phyloP scores from a whole-genome alignment of 2,329 filamentous ascomycete genomes.

The Paraconiothyrium brasiliense region DNA sequence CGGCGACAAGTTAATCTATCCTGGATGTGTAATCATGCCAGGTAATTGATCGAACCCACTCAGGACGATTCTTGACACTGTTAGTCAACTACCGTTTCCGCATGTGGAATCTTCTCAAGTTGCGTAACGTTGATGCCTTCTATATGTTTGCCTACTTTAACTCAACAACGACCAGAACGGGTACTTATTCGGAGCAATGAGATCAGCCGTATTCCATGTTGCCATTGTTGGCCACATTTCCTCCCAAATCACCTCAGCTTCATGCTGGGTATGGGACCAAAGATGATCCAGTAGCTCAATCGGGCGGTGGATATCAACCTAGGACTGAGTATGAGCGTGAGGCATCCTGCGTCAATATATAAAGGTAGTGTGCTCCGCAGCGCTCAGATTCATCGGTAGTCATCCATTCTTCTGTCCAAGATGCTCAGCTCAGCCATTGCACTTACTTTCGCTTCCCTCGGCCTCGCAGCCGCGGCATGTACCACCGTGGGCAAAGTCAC shows the following conservation, averaged over 20 bases:
- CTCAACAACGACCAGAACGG: neutral
- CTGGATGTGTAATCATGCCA: constrained; percentile 1
- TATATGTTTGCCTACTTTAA: neutral
- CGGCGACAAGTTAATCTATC: neutral
- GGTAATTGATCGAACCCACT: neutral
- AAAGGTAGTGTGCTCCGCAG: neutral
- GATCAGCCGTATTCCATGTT: neutral
- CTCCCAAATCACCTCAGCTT: no score
- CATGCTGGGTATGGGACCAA: neutral
- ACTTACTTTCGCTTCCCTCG: constrained; percentile 15
- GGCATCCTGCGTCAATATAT: neutral
- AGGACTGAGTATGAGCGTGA: neutral
- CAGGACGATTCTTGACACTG: neutral
- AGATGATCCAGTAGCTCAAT: neutral
- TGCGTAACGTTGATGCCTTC: neutral
- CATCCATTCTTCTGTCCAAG: neutral
- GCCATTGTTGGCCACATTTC: neutral
- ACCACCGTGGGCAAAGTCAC: constrained; percentile 19
- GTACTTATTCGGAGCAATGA: neutral
- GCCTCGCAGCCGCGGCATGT: constrained; percentile 15
- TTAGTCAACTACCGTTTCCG: neutral
- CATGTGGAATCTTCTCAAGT: neutral
- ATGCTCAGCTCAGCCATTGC: constrained; percentile 18
- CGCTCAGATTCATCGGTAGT: neutral
- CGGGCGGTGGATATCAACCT: neutral